Conservation (phyloP, 768 basidiomycete genomes). For the Phanerochaete sordida region DNA sequence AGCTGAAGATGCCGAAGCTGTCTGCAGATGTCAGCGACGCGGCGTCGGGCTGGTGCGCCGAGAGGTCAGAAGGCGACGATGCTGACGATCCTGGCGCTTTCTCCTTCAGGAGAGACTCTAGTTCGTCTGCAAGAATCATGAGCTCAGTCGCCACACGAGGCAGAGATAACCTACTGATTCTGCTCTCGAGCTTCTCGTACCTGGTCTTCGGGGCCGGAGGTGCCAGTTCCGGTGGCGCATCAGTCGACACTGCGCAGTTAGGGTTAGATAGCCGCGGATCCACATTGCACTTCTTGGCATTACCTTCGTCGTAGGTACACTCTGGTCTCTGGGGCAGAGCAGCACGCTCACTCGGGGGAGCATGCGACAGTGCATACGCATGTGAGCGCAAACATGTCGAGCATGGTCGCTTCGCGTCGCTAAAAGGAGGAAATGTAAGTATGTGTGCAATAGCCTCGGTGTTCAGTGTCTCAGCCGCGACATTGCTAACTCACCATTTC, state of each 20-base stretch:
- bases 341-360: conserved; percentile 44
- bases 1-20: not conserved
- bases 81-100: conserved; percentile 32
- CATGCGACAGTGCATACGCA: conserved; percentile 63
- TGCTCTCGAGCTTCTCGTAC: conserved; percentile 61
- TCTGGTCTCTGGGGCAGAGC: conserved; percentile 55
- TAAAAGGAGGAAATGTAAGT: conserved; percentile 23
- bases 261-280: too few species aligned
- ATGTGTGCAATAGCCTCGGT: not conserved
- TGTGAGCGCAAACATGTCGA: conserved; percentile 77
- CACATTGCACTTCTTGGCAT: conserved; percentile 14
- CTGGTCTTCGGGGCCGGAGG: conserved; percentile 55
- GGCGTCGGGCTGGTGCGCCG: not conserved
- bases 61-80: not conserved
- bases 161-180: conserved; percentile 52
- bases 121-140: conserved; percentile 52
- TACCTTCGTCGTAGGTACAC: conserved; percentile 75
- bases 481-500: conserved; percentile 22
- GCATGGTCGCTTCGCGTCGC: conserved; percentile 76
- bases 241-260: conserved; percentile 37
- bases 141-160: not conserved
- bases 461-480: conserved; percentile 1
- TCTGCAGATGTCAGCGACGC: not conserved
- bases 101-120: conserved; percentile 60
- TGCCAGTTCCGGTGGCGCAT: conserved; percentile 24